These are phyloP conservation scores for Fomitopsis betulina DNA, from an alignment of 1,284 basidiomycete genomes.

Conservation along the genomic window DNA sequence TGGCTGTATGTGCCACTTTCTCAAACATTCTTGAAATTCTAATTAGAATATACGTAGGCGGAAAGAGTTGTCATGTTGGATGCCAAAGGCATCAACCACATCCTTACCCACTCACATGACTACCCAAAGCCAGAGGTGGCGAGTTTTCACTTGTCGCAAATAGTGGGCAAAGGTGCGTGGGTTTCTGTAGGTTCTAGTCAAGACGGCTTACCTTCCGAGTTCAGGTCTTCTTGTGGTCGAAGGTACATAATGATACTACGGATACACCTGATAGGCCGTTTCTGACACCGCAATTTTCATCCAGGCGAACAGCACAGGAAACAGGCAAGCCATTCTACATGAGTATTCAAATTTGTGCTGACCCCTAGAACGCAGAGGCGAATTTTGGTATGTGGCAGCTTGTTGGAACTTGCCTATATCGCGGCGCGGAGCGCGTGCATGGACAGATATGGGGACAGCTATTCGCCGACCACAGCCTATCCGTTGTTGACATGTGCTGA, in stretches of 20 bases:
- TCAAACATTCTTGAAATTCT: too few species aligned
- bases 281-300: too few species aligned
- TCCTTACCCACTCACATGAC: conserved; percentile 29
- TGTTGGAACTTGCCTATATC: background rate
- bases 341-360: too few species aligned
- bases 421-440: background rate
- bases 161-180: conserved; percentile 27
- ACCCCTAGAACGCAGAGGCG: too few species aligned
- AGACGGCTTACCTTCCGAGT: background rate
- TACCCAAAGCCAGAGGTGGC: conserved; percentile 29
- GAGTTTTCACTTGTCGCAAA: conserved; percentile 15
- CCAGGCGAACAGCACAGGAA: conserved; percentile 1
- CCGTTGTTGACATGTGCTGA: conserved; percentile 12
- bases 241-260: background rate
- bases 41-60: conserved; percentile 26
- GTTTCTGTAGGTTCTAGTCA: background rate
- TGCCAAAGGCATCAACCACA: conserved; percentile 31
- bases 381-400: too few species aligned
- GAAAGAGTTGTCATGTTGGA: conserved; percentile 38
- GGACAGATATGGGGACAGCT: too few species aligned
- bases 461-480: too few species aligned
- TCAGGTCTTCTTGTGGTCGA: conserved; percentile 3
- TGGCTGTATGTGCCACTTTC: conserved; percentile 46
- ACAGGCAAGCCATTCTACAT: background rate
- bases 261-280: background rate